Percentiles rank a stretch among this genome's conserved stretches.
Conservation (phyloP, 371 early-diverging fungal species). For the Coemansia sp. region DNA sequence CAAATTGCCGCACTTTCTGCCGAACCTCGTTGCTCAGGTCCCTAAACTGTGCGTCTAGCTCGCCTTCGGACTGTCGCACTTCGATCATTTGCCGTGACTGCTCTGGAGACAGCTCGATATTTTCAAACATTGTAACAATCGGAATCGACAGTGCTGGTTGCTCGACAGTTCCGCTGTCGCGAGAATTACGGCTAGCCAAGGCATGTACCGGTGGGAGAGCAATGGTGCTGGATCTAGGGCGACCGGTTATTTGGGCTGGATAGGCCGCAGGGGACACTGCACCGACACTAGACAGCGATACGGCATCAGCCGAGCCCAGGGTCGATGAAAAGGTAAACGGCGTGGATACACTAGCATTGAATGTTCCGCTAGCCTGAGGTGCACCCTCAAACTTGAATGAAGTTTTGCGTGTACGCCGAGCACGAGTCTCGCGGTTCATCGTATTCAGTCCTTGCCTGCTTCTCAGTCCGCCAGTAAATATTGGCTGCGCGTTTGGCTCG, state of each 20-base stretch:
- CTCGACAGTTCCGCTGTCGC: conserved; percentile 41
- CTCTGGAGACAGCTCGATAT: conserved; percentile 8
- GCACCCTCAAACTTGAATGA: not conserved
- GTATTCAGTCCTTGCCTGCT: conserved; percentile 8
- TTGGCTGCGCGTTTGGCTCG: not conserved
- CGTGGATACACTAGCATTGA: not conserved
- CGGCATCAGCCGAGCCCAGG: not conserved
- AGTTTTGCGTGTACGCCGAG: conserved; percentile 6
- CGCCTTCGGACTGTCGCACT: conserved; percentile 8
- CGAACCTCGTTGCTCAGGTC: conserved; percentile 20
- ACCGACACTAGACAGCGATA: conserved; percentile 3
- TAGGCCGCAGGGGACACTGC: not conserved
- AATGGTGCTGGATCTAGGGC: conserved; percentile 6
- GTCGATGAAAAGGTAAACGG: conserved; percentile 18
- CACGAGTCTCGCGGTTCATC: conserved; percentile 17
- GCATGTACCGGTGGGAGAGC: not conserved
- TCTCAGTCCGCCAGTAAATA: conserved; percentile 12
- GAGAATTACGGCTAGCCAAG: not conserved
- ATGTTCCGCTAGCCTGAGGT: not conserved
- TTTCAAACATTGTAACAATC: conserved; percentile 1
- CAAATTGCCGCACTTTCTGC: conserved; percentile 27
- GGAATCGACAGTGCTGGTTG: not conserved
- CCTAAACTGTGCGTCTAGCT: conserved; percentile 25
- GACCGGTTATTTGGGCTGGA: not conserved
- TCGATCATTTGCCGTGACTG: conserved; percentile 8